phyloP scores from a whole-genome alignment of 2,329 filamentous ascomycete genomes.

The Venturia effusa region DNA sequence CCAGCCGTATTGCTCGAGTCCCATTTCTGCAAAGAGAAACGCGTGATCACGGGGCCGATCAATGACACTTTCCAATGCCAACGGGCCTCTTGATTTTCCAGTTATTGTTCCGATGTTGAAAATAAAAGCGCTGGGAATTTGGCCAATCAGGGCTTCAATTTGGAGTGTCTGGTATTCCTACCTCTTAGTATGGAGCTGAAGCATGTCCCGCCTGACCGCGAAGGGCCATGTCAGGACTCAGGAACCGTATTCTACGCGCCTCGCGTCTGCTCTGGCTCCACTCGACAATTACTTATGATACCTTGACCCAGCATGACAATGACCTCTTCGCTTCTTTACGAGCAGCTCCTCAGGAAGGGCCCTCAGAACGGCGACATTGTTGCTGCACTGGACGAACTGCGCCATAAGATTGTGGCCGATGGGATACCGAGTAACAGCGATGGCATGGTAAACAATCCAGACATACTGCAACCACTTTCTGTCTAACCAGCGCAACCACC shows the following conservation, averaged over 20 bases:
- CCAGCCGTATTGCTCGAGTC: background rate
- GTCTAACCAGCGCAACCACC: conserved; percentile 7
- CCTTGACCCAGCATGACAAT: conserved; percentile 39
- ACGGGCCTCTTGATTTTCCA: background rate
- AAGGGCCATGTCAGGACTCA: too few species aligned
- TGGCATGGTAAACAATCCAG: conserved; percentile 53
- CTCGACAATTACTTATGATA: conserved; percentile 14
- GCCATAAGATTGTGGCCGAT: conserved; percentile 63
- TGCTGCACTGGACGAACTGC: conserved; percentile 57
- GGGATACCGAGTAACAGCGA: conserved; percentile 68
- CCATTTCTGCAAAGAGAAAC: background rate
- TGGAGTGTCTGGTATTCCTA: background rate
- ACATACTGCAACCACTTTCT: background rate
- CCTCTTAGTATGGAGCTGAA: too few species aligned
- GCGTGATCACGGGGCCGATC: background rate
- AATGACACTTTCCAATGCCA: too few species aligned
- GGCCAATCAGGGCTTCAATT: too few species aligned
- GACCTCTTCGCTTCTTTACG: conserved; percentile 39
- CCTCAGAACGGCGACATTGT: conserved; percentile 60
- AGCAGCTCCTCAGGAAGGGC: conserved; percentile 69
- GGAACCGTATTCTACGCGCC: background rate
- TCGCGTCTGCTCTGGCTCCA: background rate
- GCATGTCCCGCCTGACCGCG: too few species aligned
- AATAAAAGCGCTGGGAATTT: too few species aligned
- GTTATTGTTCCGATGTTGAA: background rate